Evolutionary conservation across 805 yeast species (phyloP), one percentile per base, ranked within the genome.

Genomic region (Starmerella khaoyaiensis): DNA sequence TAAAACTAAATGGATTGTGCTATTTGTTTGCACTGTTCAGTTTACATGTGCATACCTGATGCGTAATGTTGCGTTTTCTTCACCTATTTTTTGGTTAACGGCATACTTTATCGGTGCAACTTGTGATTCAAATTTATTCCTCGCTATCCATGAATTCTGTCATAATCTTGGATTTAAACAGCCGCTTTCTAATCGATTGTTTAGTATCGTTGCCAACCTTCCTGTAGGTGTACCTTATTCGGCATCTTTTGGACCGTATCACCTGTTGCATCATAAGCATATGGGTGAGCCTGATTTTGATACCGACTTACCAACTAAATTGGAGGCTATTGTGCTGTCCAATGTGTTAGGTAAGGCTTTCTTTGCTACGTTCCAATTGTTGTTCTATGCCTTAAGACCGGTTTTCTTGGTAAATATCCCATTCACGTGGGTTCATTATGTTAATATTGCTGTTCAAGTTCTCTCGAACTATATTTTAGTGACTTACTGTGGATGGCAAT

Each of bases 161-260:
- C 96, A 84, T 58, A 84, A 84, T 55, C 63, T 84, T 37, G 80
- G 80, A 2, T 84, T 84, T 68, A 79, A 72, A 49, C 72, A 69
- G 46, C 93, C 94, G 0, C 29, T 81, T 1, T 71, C 75, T 56
- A 84, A 84, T 60, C 76, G 80, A 55, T 53, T 83, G 18, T 83
- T 77, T 52, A 71, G 90, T 29, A 76, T 83, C 8, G 62, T 80
- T 46, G 69, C 83, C 25, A 84, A 84, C 55, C 60, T 81, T 26
- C 94, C 95, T 1, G 80, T 84, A 36, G 94, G 95, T 1, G 67
- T 84, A 18, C 96, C 95, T 0, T 84, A 82, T 59, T 71, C 83
- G 26, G 94, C 95, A 0, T 77, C 81, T 44, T 70, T 84, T 63
- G 78, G 80, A 43, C 94, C 94, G 6, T 84, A 84, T 57, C 96